Evolutionary conservation across 73 alveolate species (phyloP), one percentile per base, ranked within the genome.

Genomic region (Effrenium voratum): DNA sequence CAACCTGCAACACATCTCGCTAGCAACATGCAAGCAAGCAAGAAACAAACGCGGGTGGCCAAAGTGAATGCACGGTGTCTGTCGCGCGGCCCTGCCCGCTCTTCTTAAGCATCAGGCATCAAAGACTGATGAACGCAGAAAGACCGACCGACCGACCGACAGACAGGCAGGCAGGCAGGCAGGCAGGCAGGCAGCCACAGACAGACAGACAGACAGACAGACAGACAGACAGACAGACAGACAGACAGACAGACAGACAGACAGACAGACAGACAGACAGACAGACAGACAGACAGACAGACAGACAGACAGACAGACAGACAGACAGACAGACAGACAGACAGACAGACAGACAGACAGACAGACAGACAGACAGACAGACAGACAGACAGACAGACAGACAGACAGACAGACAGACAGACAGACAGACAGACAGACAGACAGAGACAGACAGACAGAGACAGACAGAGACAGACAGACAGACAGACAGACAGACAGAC

Each of bases 91-190:
- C 66, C 10, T 10, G 66, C 19, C 66, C 28, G 28, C 19, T 13
- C 66, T 13, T 10, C 10, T 13, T 13, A 19, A 52, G 10, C 66
- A 52, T 13, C 10, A 13, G 66, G 19, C 10, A 13, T 19, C 19
- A 10, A 52, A 52, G 19, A 10, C 10, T 13, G 10, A 10, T 52
- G 10, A 10, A 52, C 66, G n/a, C 80, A 12, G 44, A 15, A 22
- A 12, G 44, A 68, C 44, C 80, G 80, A 68, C 41, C 44, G 44
- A 22, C 41, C 44, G 84, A 34, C 50, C 84, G 50, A 26, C 46
- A 44, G 41, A n/a, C n/a, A 28, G 41, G 50, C n/a, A 73, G 84
- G n/a, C 84, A 73, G 84, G n/a, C 84, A 73, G 84, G n/a, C 84
- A 73, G 84, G n/a, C 84, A 73, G 52, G 30, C 84, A 73, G 46